Conservation (phyloP, 2,329 filamentous ascomycete genomes). For the Huntiella savannae region DNA sequence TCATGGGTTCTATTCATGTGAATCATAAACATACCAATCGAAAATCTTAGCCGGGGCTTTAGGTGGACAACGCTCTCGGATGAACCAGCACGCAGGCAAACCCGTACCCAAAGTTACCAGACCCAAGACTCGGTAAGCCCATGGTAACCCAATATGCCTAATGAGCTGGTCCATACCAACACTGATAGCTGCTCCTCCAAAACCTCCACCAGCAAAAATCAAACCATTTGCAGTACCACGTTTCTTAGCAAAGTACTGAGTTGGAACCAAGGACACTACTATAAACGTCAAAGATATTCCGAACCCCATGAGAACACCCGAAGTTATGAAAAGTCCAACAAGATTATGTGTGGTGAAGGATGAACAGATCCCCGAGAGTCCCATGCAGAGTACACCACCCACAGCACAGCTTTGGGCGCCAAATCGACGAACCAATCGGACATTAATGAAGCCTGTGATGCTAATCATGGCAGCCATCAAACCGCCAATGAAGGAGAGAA, state of each 20-base stretch:
- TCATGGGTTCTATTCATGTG: too few relatives aligned
- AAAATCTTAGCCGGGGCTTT: conserved; percentile 23
- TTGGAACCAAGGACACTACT: conserved; percentile 28
- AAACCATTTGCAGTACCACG: conserved; percentile 37
- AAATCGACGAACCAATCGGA: conserved; percentile 28
- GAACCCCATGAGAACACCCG: conserved; percentile 18
- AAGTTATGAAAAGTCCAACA: conserved; percentile 19
- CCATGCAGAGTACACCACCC: conserved; percentile 30
- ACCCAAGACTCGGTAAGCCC: conserved; percentile 34
- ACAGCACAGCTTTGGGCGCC: conserved; percentile 29
- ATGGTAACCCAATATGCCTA: conserved; percentile 25
- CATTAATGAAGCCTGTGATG: conserved; percentile 31
- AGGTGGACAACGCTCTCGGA: conserved; percentile 26
- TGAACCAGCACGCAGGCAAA: conserved; percentile 33
- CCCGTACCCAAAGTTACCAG: conserved; percentile 33
- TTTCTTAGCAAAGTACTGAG: conserved; percentile 35
- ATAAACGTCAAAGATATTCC: conserved; percentile 23
- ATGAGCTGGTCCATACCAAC: conserved; percentile 30
- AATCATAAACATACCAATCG: conserved; percentile 24
- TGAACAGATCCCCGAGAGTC: conserved; percentile 28
- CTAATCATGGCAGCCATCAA: conserved; percentile 31
- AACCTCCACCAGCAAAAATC: conserved; percentile 32
- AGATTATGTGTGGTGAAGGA: conserved; percentile 20
- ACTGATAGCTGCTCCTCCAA: conserved; percentile 34
- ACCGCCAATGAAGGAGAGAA: conserved; percentile 39